phyloP scores from a whole-genome alignment of 2,329 filamentous ascomycete species.

The Macrophomina tecta region DNA sequence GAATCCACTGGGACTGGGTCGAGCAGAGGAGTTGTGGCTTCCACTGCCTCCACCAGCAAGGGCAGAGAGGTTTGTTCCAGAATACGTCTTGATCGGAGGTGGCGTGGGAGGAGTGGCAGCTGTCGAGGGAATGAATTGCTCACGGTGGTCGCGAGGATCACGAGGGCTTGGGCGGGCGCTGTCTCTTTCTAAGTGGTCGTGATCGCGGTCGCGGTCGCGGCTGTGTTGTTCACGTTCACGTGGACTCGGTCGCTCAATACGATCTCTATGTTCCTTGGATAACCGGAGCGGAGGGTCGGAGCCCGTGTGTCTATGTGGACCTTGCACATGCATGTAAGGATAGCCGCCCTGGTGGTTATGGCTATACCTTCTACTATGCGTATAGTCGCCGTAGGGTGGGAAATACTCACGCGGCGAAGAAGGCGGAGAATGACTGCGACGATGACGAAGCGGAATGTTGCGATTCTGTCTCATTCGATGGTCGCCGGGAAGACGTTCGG shows the following conservation, averaged over 20 bases:
- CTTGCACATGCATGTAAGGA: constrained; percentile 8
- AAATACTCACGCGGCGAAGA: constrained; percentile 47
- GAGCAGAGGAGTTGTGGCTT: constrained; percentile 16
- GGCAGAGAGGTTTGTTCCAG: constrained; percentile 30
- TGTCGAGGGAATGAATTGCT: not conserved
- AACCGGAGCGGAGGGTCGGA: constrained; percentile 17
- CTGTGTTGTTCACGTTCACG: constrained; percentile 21
- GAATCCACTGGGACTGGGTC: constrained; percentile 39
- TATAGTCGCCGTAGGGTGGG: constrained; percentile 39
- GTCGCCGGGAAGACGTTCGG: constrained; percentile 1
- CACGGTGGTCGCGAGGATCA: not conserved
- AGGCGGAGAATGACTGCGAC: constrained; percentile 51
- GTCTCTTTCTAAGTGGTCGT: constrained; percentile 7
- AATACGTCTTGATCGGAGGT: constrained; percentile 26
- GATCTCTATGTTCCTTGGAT: constrained; percentile 7
- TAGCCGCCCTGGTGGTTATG: constrained; percentile 16
- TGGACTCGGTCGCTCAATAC: not conserved
- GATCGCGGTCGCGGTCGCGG: constrained; percentile 8
- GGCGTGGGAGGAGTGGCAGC: constrained; percentile 12
- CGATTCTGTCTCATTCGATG: constrained; percentile 18
- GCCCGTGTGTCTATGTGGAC: constrained; percentile 17
- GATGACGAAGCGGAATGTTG: constrained; percentile 45
- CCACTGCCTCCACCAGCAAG: constrained; percentile 35
- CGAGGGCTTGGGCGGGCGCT: constrained; percentile 2
- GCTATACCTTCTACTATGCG: constrained; percentile 32